Percentiles rank a stretch among this genome's conserved stretches.
phyloP scores from a whole-genome alignment of 164 flowering plant genomes.

The Piper longum region DNA sequence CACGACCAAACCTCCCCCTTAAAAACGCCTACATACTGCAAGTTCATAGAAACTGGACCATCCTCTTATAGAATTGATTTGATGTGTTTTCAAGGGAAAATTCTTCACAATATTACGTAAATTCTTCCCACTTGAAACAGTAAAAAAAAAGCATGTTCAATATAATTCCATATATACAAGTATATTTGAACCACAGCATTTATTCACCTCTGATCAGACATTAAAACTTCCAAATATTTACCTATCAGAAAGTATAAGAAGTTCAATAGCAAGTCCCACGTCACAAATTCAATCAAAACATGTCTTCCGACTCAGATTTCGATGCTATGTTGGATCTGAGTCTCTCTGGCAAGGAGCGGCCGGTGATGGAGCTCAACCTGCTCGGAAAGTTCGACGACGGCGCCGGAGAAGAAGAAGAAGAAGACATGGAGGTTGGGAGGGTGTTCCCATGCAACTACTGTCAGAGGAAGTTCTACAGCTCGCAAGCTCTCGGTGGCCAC shows the following conservation, averaged over 20 bases:
- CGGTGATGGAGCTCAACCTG: constrained; percentile 39
- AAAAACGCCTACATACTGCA: not conserved
- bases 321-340: constrained; percentile 24
- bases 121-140: constrained; percentile 3
- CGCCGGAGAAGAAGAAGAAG: not conserved
- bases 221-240: not conserved
- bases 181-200: constrained; percentile 13
- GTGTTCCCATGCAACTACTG: constrained; percentile 64
- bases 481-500: constrained; percentile 71
- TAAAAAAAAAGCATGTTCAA: not conserved
- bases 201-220: constrained; percentile 8
- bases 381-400: constrained; percentile 18
- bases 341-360: constrained; percentile 10
- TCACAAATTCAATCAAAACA: not conserved
- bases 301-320: not conserved
- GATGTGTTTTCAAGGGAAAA: no score
- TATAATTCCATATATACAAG: no score
- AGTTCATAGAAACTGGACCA: not conserved
- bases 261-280: constrained; percentile 2
- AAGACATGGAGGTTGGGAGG: constrained; percentile 2
- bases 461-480: constrained; percentile 62
- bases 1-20: not conserved
- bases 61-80: no score
- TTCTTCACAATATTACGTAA: no score
- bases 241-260: constrained; percentile 4